phyloP scores from a whole-genome alignment of 306 rosid species.

The Lagenaria siceraria region DNA sequence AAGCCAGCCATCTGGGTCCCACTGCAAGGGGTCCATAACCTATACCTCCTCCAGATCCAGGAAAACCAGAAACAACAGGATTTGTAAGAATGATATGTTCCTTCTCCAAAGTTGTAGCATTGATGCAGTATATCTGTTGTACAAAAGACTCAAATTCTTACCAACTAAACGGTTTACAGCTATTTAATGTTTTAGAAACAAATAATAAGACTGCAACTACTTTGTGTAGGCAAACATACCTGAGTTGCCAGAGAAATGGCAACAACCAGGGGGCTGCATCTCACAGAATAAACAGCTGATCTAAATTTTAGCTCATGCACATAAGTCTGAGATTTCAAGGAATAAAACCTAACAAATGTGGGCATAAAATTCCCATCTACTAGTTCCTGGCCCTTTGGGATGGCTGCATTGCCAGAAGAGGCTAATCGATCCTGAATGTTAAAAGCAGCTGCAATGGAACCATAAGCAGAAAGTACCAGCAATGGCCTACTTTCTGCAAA shows the following conservation, averaged over 20 bases:
- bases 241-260: constrained; percentile 75
- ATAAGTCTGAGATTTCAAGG: constrained; percentile 71
- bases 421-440: constrained; percentile 37
- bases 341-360: constrained; percentile 66
- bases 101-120: constrained; percentile 60
- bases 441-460: constrained; percentile 44
- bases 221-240: constrained; percentile 30
- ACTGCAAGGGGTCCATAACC: constrained; percentile 94
- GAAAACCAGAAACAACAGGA: constrained; percentile 45
- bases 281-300: constrained; percentile 67
- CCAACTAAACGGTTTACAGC: background rate
- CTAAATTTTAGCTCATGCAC: constrained; percentile 78
- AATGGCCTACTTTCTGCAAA: constrained; percentile 58
- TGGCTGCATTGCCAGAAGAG: constrained; percentile 30
- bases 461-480: constrained; percentile 66
- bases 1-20: constrained; percentile 95
- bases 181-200: background rate
- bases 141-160: background rate
- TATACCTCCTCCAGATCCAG: constrained; percentile 67
- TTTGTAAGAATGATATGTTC: constrained; percentile 77
- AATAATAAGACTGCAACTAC: background rate
- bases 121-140: constrained; percentile 82
- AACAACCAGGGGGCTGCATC: constrained; percentile 84
- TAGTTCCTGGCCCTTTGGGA: constrained; percentile 43
- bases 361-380: constrained; percentile 52